Base-by-base conservation (phyloP, 108 stramenopile genomes). In the Tribonema minus region DNA sequence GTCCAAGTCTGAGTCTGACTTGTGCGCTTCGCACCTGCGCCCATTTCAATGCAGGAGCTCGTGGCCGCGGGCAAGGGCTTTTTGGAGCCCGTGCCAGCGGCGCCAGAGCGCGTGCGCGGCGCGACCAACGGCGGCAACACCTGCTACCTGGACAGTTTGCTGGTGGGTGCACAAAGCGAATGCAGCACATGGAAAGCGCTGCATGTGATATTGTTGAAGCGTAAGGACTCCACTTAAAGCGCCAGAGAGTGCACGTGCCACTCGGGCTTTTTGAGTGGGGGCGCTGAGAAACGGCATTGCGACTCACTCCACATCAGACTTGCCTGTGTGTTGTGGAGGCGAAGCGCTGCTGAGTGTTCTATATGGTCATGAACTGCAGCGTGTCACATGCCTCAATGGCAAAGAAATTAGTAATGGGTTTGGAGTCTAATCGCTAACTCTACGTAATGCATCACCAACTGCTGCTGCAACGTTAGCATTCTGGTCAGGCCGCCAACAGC, bases 61-160 rank as follows among this genome's bases (percentile, higher is more conserved):
- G 64, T 54, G 2, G 63, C 73, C 26, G 63, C 73, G 27, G 73
- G 64, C 6, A 74, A 74, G n/a, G 73, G 73, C 5, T 58, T 65
- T 28, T 64, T 74, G 27, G 73, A 74, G 38, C 34, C 25, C 6
- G 46, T 64, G 41, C 73, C 73, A 0, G 73, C 63, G 32, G 46
- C 61, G 26, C n/a, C n/a, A n/a, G n/a, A n/a, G n/a, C 23, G 38
- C 1, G 32, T 74, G 2, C 73, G 73, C 3, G 73, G 73, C 0
- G 64, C 64, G 40, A 40, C 40, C 63, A 74, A 74, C 33, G 73
- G 73, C 25, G 73, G 73, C 0, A 74, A 74, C 46, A 74, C 73
- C 31, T 74, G 73, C 26, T 74, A 74, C 73, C 64, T 74, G 40
- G 73, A 74, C 46, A 65, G 73, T 62, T 74, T n/a, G n/a, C n/a